Conservation (phyloP, 169 alveolate genomes). For the Cardiosporidium cionae region DNA sequence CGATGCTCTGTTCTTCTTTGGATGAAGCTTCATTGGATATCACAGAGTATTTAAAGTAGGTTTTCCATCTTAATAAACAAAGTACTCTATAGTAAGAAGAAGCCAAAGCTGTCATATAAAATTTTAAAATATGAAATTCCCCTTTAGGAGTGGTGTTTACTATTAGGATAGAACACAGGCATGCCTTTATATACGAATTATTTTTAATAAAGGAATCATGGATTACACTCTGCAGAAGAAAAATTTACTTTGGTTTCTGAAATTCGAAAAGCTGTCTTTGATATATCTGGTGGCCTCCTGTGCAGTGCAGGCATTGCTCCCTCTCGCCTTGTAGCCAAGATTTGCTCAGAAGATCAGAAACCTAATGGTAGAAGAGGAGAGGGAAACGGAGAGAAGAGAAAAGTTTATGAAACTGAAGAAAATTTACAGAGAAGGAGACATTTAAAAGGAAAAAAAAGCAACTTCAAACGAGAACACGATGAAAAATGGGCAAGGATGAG, state of each 20-base stretch:
- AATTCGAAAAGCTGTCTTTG: slow-evolving; percentile 22
- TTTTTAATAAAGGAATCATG: background rate
- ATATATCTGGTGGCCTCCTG: slow-evolving; percentile 10
- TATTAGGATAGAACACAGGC: too few relatives aligned
- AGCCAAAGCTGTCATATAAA: too few relatives aligned
- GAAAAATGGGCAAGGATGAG: too few relatives aligned
- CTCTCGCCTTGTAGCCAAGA: slow-evolving; percentile 20
- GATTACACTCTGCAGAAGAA: background rate
- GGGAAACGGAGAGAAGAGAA: background rate
- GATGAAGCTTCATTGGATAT: slow-evolving; percentile 30
- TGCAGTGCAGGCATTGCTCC: slow-evolving; percentile 31
- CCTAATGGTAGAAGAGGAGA: slow-evolving; percentile 20
- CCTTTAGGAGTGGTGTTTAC: too few relatives aligned
- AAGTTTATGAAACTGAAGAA: slow-evolving; percentile 1
- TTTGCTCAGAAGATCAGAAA: slow-evolving; percentile 21
- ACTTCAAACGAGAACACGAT: too few relatives aligned
- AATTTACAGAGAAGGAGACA: too few relatives aligned
- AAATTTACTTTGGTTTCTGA: slow-evolving; percentile 16
- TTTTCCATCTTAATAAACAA: background rate
- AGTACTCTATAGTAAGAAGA: too few relatives aligned
- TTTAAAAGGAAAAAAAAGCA: too few relatives aligned
- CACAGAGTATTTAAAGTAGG: slow-evolving; percentile 13
- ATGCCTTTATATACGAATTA: background rate
- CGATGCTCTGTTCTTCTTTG: slow-evolving; percentile 6
- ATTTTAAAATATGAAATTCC: too few relatives aligned